A percentile compares a stretch with the other conserved stretches of the same genome.
Conservation (phyloP, 192 early-diverging fungal genomes). For the Coemansia sp. region DNA sequence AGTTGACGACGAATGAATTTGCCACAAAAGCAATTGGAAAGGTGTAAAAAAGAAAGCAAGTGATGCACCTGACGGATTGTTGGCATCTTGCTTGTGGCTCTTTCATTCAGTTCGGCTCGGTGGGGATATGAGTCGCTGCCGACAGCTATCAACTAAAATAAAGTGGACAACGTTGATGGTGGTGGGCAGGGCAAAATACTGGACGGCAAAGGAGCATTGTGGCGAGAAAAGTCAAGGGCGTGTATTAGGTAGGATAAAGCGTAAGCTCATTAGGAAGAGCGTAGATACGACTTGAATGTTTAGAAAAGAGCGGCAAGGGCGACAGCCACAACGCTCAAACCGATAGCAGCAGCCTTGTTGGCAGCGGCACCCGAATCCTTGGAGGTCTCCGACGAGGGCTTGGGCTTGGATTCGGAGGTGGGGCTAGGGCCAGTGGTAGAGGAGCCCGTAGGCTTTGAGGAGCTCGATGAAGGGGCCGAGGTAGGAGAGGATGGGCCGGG, state of each 20-base stretch:
- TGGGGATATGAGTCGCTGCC: background rate
- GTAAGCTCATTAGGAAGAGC: background rate
- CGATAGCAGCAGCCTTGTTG: constrained; percentile 26
- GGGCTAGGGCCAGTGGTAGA: constrained; percentile 8
- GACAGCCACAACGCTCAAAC: constrained; percentile 14
- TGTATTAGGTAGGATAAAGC: background rate
- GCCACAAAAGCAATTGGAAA: background rate
- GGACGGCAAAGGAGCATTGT: no score
- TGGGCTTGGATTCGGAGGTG: background rate
- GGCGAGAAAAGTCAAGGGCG: background rate
- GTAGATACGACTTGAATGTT: background rate
- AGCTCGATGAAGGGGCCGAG: constrained; percentile 8
- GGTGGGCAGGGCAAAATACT: background rate
- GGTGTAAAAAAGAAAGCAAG: background rate
- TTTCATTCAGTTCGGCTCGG: background rate
- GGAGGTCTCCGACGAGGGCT: background rate
- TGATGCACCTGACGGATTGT: background rate
- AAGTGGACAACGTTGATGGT: background rate
- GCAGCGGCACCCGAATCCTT: constrained; percentile 1
- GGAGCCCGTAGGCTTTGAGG: constrained; percentile 8
- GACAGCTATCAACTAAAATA: background rate
- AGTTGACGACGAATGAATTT: background rate
- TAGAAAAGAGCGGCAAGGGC: constrained; percentile 43
- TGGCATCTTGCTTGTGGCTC: background rate
- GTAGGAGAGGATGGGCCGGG: constrained; percentile 1